These are phyloP conservation scores for Mucor velutinosus DNA, from an alignment of 371 early-diverging fungal genomes.

Conservation along the genomic window DNA sequence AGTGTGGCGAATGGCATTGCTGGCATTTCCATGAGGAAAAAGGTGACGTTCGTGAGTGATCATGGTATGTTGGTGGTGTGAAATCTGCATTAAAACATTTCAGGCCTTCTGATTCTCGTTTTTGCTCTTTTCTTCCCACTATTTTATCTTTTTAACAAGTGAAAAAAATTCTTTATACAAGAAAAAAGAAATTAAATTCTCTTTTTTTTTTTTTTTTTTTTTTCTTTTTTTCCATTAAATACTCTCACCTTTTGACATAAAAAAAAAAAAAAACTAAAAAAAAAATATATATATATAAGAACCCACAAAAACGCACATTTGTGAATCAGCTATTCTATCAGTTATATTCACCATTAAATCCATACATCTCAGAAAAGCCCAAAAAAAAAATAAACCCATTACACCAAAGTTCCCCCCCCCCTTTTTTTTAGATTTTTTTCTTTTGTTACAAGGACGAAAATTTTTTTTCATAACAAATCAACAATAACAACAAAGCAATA, in stretches of 20 bases:
- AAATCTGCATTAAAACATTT: conserved; percentile 1
- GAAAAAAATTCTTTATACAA: conserved; percentile 4
- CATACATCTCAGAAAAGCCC: not conserved
- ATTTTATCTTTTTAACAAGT: not conserved
- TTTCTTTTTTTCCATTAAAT: conserved; percentile 1
- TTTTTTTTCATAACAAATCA: not conserved
- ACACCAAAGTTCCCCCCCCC: not conserved
- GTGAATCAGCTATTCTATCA: not conserved
- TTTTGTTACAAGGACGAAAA: not conserved
- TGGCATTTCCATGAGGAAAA: not conserved
- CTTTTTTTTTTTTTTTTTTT: not conserved
- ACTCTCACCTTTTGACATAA: not conserved
- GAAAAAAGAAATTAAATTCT: conserved; percentile 3
- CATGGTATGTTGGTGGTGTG: not conserved
- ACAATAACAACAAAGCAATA: conserved; percentile 1
- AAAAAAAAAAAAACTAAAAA: conserved; percentile 5
- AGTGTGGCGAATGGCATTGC: not conserved
- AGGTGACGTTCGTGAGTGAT: not conserved
- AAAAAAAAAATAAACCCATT: not conserved
- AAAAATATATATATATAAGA: conserved; percentile 4
- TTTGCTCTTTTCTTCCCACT: not conserved
- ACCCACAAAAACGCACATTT: not conserved
- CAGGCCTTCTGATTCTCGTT: not conserved
- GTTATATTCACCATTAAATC: not conserved
- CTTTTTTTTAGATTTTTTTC: conserved; percentile 3